These are phyloP conservation scores for Colletotrichum chlorophyti DNA, from an alignment of 2,329 filamentous ascomycete genomes.

Conservation along the genomic window DNA sequence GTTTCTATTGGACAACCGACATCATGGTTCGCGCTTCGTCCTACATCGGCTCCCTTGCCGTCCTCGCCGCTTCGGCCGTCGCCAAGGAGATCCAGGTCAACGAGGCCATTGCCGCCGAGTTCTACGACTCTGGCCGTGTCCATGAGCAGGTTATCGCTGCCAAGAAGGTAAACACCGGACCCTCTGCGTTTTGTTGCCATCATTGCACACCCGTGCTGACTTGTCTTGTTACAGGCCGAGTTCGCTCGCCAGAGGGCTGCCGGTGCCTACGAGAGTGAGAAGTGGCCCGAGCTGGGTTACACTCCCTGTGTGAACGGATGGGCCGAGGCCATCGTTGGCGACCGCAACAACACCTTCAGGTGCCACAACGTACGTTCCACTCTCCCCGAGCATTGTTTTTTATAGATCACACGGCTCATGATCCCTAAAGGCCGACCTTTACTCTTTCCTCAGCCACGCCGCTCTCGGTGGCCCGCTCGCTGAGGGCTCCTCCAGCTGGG, in stretches of 20 bases:
- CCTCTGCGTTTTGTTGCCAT: too few relatives aligned
- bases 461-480: conserved; percentile 53
- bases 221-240: not conserved
- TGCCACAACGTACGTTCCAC: conserved; percentile 52
- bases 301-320: conserved; percentile 49
- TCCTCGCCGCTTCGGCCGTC: conserved; percentile 29
- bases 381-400: too few relatives aligned
- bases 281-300: conserved; percentile 46
- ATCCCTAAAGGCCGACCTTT: conserved; percentile 51
- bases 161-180: conserved; percentile 26
- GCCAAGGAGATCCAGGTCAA: conserved; percentile 28
- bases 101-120: conserved; percentile 25
- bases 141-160: conserved; percentile 28
- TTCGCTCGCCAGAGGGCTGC: conserved; percentile 26
- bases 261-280: conserved; percentile 38
- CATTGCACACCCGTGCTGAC: not conserved
- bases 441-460: conserved; percentile 61
- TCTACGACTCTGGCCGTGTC: conserved; percentile 28
- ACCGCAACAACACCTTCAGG: conserved; percentile 53
- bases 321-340: conserved; percentile 51
- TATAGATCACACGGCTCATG: not conserved
- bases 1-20: conserved; percentile 11
- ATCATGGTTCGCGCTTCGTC: conserved; percentile 28
- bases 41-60: conserved; percentile 27
- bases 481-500: conserved; percentile 49